These are phyloP conservation scores for Aspergillus candidus DNA, from an alignment of 2,329 filamentous ascomycete species.

Conservation along the genomic window DNA sequence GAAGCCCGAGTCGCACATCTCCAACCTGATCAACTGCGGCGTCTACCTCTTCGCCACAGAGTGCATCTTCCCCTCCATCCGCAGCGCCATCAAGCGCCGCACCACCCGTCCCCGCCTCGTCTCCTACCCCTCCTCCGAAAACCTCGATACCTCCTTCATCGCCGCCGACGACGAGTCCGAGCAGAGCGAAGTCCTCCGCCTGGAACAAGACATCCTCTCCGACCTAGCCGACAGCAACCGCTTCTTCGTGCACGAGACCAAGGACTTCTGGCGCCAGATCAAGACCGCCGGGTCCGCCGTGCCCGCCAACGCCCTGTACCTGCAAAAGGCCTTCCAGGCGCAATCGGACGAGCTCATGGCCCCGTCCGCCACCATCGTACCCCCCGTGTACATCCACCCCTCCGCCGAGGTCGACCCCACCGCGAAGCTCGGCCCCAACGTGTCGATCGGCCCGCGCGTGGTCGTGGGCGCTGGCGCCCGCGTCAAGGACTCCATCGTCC, in stretches of 20 bases:
- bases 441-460: slow-evolving; percentile 88
- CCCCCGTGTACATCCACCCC: slow-evolving; percentile 93
- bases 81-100: slow-evolving; percentile 89
- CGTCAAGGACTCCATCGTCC: slow-evolving; percentile 91
- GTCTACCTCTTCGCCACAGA: slow-evolving; percentile 97
- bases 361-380: slow-evolving; percentile 79
- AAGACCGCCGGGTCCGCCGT: slow-evolving; percentile 97
- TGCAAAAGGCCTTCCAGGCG: slow-evolving; percentile 85
- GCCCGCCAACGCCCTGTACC: slow-evolving; percentile 91
- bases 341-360: slow-evolving; percentile 74
- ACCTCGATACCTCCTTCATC: slow-evolving; percentile 67
- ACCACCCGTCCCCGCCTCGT: slow-evolving; percentile 83
- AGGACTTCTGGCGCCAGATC: slow-evolving; percentile 99
- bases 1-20: slow-evolving; percentile 96
- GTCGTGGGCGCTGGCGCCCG: slow-evolving; percentile 79
- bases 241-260: slow-evolving; percentile 97
- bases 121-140: slow-evolving; percentile 93
- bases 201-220: slow-evolving; percentile 94
- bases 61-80: slow-evolving; percentile 93
- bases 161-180: slow-evolving; percentile 65
- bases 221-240: slow-evolving; percentile 95
- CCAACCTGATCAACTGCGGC: slow-evolving; percentile 97
- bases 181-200: slow-evolving; percentile 80
- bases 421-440: slow-evolving; percentile 93
- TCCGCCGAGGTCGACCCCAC: slow-evolving; percentile 85